phyloP scores from a whole-genome alignment of 2,329 filamentous ascomycete species.

The Lachnellula willkommii region DNA sequence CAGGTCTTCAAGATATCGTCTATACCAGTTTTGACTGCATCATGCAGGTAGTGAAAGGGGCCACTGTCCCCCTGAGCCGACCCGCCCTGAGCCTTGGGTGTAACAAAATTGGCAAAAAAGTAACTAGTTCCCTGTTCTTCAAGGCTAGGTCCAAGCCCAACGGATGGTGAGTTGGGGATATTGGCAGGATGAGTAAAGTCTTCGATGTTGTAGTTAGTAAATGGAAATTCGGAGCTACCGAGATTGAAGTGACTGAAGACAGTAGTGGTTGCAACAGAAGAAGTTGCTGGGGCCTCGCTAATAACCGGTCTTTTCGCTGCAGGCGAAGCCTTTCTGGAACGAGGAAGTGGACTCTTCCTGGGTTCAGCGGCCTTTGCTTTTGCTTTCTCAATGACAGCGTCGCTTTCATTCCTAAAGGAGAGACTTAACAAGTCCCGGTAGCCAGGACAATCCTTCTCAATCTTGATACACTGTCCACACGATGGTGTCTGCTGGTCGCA shows the following conservation, averaged over 20 bases:
- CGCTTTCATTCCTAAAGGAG: slow-evolving; percentile 53
- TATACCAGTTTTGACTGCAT: not conserved
- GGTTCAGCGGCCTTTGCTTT: slow-evolving; percentile 35
- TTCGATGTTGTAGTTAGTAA: not conserved
- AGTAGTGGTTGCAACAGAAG: not conserved
- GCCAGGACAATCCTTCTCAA: slow-evolving; percentile 46
- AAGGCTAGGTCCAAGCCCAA: not conserved
- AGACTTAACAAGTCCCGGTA: slow-evolving; percentile 52
- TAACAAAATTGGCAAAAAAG: slow-evolving; percentile 13
- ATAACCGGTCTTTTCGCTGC: not conserved
- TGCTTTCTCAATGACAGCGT: slow-evolving; percentile 42
- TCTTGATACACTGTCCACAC: slow-evolving; percentile 50
- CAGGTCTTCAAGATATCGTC: slow-evolving; percentile 7
- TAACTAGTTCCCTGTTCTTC: slow-evolving; percentile 12
- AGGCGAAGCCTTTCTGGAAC: slow-evolving; percentile 29
- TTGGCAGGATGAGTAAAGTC: slow-evolving; percentile 1
- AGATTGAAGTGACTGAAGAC: not conserved
- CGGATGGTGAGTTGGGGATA: not conserved
- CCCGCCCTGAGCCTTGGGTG: slow-evolving; percentile 1
- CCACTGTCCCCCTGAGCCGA: slow-evolving; percentile 1
- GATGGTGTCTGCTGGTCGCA: slow-evolving; percentile 47
- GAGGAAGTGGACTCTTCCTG: slow-evolving; percentile 13
- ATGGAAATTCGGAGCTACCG: not conserved
- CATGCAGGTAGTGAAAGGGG: slow-evolving; percentile 1
- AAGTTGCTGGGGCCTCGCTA: not conserved